Conservation (phyloP, 371 early-diverging fungal genomes). For the Nosema muscidifuracis region DNA sequence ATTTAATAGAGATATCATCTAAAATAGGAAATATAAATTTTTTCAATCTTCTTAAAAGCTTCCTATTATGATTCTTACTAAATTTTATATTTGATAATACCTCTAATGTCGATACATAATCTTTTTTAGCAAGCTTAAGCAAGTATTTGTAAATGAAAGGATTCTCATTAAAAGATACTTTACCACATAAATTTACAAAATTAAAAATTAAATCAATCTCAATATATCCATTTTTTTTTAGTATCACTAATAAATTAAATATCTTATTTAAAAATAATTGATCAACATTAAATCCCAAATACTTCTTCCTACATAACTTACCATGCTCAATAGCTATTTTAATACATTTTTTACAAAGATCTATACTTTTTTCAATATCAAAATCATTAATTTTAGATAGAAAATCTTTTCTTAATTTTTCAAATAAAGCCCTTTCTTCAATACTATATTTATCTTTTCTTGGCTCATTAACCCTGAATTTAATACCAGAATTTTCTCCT, state of each 20-base stretch:
- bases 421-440: neutral
- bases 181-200: neutral
- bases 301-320: neutral
- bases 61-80: neutral
- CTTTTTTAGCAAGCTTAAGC: neutral
- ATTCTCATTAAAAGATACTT: neutral
- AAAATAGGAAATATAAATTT: neutral
- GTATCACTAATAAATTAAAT: neutral
- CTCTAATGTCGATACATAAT: neutral
- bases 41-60: neutral
- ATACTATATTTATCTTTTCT: neutral
- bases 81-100: neutral
- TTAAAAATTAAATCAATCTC: neutral
- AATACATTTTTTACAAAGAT: neutral
- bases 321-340: neutral
- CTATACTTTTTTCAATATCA: neutral
- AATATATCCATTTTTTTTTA: neutral
- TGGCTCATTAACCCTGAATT: neutral
- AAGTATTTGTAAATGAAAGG: neutral
- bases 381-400: neutral
- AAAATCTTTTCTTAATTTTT: neutral
- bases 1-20: neutral
- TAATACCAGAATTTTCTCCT: neutral
- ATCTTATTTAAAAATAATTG: conserved; percentile 10
- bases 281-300: neutral